Conservation (phyloP, 2,329 filamentous ascomycete species). For the Microcyclosporella mali region DNA sequence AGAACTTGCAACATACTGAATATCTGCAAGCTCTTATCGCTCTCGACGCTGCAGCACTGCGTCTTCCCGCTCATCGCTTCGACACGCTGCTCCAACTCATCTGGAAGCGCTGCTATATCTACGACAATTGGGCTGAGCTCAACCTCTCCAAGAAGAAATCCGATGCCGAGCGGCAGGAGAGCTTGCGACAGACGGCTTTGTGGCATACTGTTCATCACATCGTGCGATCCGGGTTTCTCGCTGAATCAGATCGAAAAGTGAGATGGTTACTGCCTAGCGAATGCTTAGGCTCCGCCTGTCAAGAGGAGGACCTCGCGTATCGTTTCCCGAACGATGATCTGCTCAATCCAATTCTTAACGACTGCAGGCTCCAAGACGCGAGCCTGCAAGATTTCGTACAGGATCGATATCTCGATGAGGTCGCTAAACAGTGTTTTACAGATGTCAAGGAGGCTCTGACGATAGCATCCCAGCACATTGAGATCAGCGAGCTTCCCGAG, state of each 20-base stretch:
- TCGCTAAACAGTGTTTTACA: slow-evolving; percentile 45
- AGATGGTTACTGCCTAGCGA: slow-evolving; percentile 24
- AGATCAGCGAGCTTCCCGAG: no score
- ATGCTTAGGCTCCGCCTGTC: slow-evolving; percentile 49
- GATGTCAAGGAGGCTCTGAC: neutral
- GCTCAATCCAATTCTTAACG: slow-evolving; percentile 60
- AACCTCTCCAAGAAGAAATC: slow-evolving; percentile 44
- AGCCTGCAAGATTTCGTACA: slow-evolving; percentile 59
- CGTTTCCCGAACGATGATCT: slow-evolving; percentile 51
- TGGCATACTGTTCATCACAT: slow-evolving; percentile 44
- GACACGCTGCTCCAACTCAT: slow-evolving; percentile 57
- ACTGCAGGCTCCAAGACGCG: slow-evolving; percentile 67
- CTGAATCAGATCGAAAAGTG: slow-evolving; percentile 12
- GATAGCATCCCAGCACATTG: neutral
- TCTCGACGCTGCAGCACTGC: slow-evolving; percentile 48
- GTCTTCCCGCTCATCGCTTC: slow-evolving; percentile 48
- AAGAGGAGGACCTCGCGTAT: slow-evolving; percentile 53
- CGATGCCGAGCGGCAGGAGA: slow-evolving; percentile 60
- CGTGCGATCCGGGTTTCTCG: slow-evolving; percentile 14
- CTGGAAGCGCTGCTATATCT: slow-evolving; percentile 80
- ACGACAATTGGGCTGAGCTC: slow-evolving; percentile 79
- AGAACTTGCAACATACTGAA: slow-evolving; percentile 49
- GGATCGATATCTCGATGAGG: slow-evolving; percentile 63
- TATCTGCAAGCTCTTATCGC: slow-evolving; percentile 68
- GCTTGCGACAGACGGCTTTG: slow-evolving; percentile 40